A percentile compares a stretch with the other conserved stretches of the same genome.
Evolutionary conservation across 2,329 filamentous ascomycete species (phyloP).

Genomic region (Colletotrichum sp.): DNA sequence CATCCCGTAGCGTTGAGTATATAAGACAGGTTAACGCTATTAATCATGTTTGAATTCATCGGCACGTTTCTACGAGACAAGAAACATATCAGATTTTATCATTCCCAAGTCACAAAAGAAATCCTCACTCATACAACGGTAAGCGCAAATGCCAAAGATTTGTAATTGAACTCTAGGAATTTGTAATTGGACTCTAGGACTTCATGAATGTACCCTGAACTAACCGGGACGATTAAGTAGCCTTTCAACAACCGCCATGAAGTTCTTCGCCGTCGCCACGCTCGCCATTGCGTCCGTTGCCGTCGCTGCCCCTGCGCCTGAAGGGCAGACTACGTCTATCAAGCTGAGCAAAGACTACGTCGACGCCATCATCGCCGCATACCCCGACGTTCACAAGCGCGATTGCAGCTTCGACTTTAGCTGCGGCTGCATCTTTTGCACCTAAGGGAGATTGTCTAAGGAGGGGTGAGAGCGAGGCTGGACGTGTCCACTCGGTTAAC

Average conservation of each 20-base stretch:
- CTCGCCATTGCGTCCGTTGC: background rate
- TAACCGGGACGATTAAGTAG: too few species aligned
- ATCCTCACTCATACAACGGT: too few species aligned
- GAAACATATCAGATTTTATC: background rate
- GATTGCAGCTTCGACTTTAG: background rate
- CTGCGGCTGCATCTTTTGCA: background rate
- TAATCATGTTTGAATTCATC: fast-evolving
- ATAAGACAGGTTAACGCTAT: background rate
- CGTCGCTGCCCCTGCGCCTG: background rate
- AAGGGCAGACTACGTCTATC: background rate
- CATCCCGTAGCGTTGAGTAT: background rate
- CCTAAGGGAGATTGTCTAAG: too few species aligned
- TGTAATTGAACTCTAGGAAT: too few species aligned
- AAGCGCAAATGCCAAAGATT: too few species aligned
- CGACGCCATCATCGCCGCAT: background rate
- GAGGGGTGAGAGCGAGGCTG: background rate
- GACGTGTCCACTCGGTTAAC: background rate
- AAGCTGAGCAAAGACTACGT: conserved; percentile 5
- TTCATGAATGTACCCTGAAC: too few species aligned
- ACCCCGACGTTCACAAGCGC: background rate
- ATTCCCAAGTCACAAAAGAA: too few species aligned
- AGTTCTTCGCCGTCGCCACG: background rate
- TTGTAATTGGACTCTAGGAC: too few species aligned
- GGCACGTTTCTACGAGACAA: background rate
- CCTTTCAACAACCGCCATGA: too few species aligned